These are phyloP conservation scores for Plasmodium malariae DNA, from an alignment of 169 alveolate species.

Conservation along the genomic window DNA sequence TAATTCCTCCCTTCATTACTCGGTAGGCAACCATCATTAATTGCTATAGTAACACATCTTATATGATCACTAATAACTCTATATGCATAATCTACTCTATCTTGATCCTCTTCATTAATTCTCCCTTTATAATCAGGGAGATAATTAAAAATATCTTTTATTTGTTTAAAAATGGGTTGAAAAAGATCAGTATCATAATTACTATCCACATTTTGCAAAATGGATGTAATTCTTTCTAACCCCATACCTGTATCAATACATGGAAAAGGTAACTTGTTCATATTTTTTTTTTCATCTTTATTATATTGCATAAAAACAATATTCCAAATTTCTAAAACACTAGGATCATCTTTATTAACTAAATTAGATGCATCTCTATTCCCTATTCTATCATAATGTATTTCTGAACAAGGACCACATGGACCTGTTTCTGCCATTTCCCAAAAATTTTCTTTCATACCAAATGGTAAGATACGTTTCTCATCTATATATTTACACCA, in stretches of 20 bases:
- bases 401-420: constrained; percentile 97
- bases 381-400: constrained; percentile 94
- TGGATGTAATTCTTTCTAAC: constrained; percentile 93
- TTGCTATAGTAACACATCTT: constrained; percentile 93
- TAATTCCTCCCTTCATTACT: constrained; percentile 94
- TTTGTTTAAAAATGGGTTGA: constrained; percentile 87
- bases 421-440: constrained; percentile 98
- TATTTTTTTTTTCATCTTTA: constrained; percentile 89
- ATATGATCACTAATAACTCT: constrained; percentile 96
- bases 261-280: constrained; percentile 91
- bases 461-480: constrained; percentile 88
- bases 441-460: constrained; percentile 95
- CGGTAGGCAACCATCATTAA: constrained; percentile 94
- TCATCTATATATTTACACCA: constrained; percentile 93
- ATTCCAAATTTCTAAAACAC: constrained; percentile 96
- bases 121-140: constrained; percentile 89
- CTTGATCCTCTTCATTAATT: constrained; percentile 88
- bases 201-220: constrained; percentile 87
- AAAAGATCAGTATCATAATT: constrained; percentile 96
- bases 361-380: constrained; percentile 92
- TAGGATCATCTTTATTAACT: constrained; percentile 95
- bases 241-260: constrained; percentile 98
- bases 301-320: constrained; percentile 96
- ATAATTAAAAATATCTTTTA: constrained; percentile 83
- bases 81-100: constrained; percentile 92